Conservation (phyloP, 148 eudicot species). For the Fagopyrum tataricum region DNA sequence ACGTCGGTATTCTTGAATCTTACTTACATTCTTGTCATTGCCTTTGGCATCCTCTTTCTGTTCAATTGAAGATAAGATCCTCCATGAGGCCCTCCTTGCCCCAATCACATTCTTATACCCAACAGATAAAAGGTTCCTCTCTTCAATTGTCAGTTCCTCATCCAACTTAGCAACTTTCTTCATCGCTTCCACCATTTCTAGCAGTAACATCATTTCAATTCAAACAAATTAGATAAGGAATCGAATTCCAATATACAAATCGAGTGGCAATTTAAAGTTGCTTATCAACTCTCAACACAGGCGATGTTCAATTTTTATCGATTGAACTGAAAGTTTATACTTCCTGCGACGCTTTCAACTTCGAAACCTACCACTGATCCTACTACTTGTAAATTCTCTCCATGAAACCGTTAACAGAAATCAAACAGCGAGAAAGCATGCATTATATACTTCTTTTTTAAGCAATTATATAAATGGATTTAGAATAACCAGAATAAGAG, state of each 20-base stretch:
- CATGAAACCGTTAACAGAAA: not conserved
- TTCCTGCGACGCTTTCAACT: not conserved
- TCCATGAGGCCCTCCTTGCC: conserved; percentile 27
- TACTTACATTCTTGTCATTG: conserved; percentile 20
- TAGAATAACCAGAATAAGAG: not conserved
- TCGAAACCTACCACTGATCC: not conserved
- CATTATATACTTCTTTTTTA: not conserved
- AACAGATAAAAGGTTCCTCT: conserved; percentile 27
- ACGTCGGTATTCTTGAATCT: conserved; percentile 20
- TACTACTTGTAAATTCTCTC: no score
- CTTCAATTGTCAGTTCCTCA: conserved; percentile 27
- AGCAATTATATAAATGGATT: not conserved
- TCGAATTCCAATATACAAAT: not conserved
- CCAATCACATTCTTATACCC: conserved; percentile 35
- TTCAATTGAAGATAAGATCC: conserved; percentile 31
- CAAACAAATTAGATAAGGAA: not conserved
- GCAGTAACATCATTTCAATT: not conserved
- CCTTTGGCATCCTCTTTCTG: conserved; percentile 30
- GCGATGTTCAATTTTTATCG: not conserved
- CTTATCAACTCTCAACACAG: not conserved
- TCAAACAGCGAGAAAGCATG: not conserved
- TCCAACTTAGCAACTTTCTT: conserved; percentile 27
- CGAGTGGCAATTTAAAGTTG: not conserved
- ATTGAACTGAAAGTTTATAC: not conserved
- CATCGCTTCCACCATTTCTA: conserved; percentile 37